Percentiles rank a stretch among this genome's conserved stretches.
Conservation (phyloP, 176 grass and related monocot genomes). For the Musa troglodytarum region DNA sequence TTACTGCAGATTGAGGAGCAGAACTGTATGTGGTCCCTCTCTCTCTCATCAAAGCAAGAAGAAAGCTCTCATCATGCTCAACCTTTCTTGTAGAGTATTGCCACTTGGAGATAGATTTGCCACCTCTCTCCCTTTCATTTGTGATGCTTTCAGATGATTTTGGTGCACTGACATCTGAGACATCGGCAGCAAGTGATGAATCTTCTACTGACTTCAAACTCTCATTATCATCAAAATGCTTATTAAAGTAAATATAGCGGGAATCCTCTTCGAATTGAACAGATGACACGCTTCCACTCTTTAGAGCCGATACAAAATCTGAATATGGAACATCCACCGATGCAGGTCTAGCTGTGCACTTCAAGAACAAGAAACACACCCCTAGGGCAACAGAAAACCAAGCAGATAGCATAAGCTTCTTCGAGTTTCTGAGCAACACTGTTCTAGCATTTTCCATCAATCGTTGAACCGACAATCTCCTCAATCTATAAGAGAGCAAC, state of each 20-base stretch:
- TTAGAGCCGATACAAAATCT: constrained; percentile 52
- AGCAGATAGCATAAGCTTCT: constrained; percentile 24
- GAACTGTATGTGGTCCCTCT: constrained; percentile 59
- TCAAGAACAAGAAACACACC: constrained; percentile 35
- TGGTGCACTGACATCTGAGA: background rate
- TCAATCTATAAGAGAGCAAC: constrained; percentile 19
- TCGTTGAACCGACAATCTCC: constrained; percentile 29
- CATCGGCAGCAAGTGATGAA: background rate
- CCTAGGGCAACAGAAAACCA: constrained; percentile 37
- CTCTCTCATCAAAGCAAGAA: constrained; percentile 71
- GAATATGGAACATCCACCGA: constrained; percentile 64
- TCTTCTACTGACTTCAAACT: background rate
- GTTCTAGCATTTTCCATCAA: constrained; percentile 22
- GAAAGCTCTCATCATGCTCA: constrained; percentile 69
- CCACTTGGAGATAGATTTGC: constrained; percentile 24
- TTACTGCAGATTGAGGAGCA: constrained; percentile 44
- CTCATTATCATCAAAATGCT: constrained; percentile 8
- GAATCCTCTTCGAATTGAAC: constrained; percentile 80
- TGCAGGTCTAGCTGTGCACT: constrained; percentile 38
- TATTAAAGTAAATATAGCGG: constrained; percentile 74
- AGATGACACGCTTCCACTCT: constrained; percentile 36
- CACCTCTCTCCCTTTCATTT: constrained; percentile 4
- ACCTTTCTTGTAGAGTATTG: constrained; percentile 67
- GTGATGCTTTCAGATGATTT: background rate
- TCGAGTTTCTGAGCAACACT: constrained; percentile 22